Evolutionary conservation across 805 yeast genomes (phyloP).

Genomic region (Yueomyces sinensis): DNA sequence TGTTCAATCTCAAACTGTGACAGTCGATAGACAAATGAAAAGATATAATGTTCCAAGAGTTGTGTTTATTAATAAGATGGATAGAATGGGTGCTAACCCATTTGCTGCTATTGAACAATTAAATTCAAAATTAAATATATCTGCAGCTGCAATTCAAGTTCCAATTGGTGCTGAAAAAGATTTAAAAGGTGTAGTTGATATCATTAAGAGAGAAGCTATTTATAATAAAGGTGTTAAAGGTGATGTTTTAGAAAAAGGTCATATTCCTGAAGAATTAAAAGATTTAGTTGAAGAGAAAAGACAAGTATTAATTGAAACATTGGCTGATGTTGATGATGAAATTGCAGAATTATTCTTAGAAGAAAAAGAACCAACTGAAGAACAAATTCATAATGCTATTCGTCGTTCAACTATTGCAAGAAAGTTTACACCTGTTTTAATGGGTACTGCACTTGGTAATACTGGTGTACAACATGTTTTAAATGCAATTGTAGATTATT

Average conservation of each 20-base stretch:
- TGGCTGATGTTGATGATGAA: conserved; percentile 97
- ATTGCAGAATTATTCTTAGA: conserved; percentile 88
- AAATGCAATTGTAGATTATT: conserved; percentile 89
- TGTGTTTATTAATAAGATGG: conserved; percentile 96
- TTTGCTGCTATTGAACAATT: conserved; percentile 90
- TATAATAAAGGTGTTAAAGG: conserved; percentile 89
- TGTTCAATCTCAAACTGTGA: conserved; percentile 96
- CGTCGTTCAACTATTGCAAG: conserved; percentile 92
- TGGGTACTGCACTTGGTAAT: conserved; percentile 98
- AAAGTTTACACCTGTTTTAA: conserved; percentile 95
- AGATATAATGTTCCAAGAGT: conserved; percentile 95
- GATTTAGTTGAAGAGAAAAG: conserved; percentile 87
- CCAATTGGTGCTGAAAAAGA: conserved; percentile 91
- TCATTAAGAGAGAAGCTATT: conserved; percentile 74
- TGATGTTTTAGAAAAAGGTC: conserved; percentile 53
- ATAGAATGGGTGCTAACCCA: conserved; percentile 98
- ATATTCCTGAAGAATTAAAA: conserved; percentile 66
- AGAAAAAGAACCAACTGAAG: conserved; percentile 74
- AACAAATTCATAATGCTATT: conserved; percentile 79
- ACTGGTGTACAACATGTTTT: conserved; percentile 90
- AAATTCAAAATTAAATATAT: conserved; percentile 72
- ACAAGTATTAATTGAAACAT: conserved; percentile 70
- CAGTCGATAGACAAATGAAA: conserved; percentile 98
- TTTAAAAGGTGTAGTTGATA: conserved; percentile 80
- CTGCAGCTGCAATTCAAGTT: conserved; percentile 96